Evolutionary conservation across 2,329 filamentous ascomycete genomes (phyloP), one percentile per base, ranked within the genome.

Genomic region (Fusarium irregulare): DNA sequence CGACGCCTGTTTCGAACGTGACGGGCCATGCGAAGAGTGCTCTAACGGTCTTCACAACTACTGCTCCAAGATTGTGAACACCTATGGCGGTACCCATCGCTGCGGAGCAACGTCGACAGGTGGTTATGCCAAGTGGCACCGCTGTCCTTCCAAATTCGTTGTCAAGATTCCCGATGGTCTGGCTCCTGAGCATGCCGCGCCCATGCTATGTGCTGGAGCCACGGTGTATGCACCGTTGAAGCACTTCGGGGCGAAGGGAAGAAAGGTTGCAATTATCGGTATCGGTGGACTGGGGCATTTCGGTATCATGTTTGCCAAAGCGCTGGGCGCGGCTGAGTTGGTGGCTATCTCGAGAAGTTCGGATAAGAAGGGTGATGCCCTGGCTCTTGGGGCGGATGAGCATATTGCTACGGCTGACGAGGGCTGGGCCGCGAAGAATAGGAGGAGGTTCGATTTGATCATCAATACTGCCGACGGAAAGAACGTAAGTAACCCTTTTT

Each of bases 161-260:
- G 85, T 88, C 76, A 90, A 89, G 76, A 94, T 96, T 70, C 93
- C 93, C 8, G 91, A 93, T 13, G 87, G 84, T 44, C 85, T 96
- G 27, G 76, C 83, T 2, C 85, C 84, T 40, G 82, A 82, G 47
- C 79, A 88, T 44, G 92, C 90, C 1, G 93, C 92, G 2, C 92
- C 92, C 2, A 93, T 94, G 91, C 85, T 96, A 64, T 97, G 93
- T 78, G 93, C 92, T 13, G 93, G 93, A 60, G 84, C 95, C 41
- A 96, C 93, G 0, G 88, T 89, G 46, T 97, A 90, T 82, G 91
- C 87, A 49, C 93, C 93, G 1, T 85, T 97, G 3, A 89, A 92
- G 83, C 49, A 57, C 3, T 61, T 65, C 2, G 69, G 66, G 3
- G 66, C 60, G 4, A 63, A 58, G 0, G 89, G 88, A 0, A 90